Evolutionary conservation across 2,329 filamentous ascomycete species (phyloP).

Genomic region (Monosporascus sp.): DNA sequence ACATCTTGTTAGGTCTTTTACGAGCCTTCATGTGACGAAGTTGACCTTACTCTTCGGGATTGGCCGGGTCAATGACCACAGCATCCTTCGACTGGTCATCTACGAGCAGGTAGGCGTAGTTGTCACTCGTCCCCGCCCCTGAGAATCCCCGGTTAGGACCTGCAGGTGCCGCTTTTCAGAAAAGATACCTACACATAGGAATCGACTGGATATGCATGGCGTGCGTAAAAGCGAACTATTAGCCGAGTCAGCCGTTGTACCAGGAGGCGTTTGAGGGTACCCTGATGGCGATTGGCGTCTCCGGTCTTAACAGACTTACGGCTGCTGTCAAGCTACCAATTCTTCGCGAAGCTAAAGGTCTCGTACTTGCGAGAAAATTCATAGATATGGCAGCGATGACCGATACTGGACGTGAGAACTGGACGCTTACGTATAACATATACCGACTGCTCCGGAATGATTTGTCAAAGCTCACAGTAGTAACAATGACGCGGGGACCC

Average conservation of each 20-base stretch:
- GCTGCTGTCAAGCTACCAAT: constrained; percentile 21
- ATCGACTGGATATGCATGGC: constrained; percentile 84
- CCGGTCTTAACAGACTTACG: constrained; percentile 18
- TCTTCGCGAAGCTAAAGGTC: constrained; percentile 28
- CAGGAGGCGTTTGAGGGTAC: constrained; percentile 1
- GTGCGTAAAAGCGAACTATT: constrained; percentile 33
- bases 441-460: too few relatives aligned
- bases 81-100: constrained; percentile 75
- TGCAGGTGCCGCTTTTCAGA: constrained; percentile 4
- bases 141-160: background rate
- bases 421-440: too few relatives aligned
- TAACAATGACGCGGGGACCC: too few relatives aligned
- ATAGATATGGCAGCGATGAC: constrained; percentile 22
- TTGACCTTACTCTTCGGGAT: constrained; percentile 63
- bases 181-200: constrained; percentile 69
- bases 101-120: constrained; percentile 79
- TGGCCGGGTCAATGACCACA: constrained; percentile 73
- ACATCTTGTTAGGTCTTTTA: background rate
- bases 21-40: too few relatives aligned
- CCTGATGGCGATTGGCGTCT: constrained; percentile 9
- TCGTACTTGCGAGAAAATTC: constrained; percentile 36
- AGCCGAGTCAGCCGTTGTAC: constrained; percentile 6
- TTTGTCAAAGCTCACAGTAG: too few relatives aligned
- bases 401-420: background rate
- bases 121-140: constrained; percentile 75